Conservation (phyloP, 2,329 filamentous ascomycete species). For the Phyllosticta citrichinensis region DNA sequence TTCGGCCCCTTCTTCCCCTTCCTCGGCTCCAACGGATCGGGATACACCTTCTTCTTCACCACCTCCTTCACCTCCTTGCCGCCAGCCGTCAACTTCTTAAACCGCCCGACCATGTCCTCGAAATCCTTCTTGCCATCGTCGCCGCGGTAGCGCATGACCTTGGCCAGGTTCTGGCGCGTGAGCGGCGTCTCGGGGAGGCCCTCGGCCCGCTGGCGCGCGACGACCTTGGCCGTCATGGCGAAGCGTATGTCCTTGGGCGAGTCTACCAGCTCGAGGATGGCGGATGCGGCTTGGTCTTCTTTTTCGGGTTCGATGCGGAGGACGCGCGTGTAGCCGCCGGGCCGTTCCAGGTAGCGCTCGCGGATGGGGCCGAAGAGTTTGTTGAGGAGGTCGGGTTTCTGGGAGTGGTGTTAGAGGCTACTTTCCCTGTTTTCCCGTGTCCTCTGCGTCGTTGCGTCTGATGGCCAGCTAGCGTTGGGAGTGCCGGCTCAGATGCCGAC, state of each 20-base stretch:
- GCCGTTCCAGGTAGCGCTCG: slow-evolving; percentile 65
- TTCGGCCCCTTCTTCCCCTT: slow-evolving; percentile 7
- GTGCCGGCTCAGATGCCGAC: no score
- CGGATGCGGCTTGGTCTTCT: slow-evolving; percentile 76
- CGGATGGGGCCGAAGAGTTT: slow-evolving; percentile 83
- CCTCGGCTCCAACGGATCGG: not conserved
- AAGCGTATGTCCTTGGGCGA: slow-evolving; percentile 90
- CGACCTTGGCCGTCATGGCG: slow-evolving; percentile 78
- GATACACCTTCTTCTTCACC: slow-evolving; percentile 8
- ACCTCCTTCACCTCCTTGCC: slow-evolving; percentile 6
- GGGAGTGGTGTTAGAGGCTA: slow-evolving; percentile 42
- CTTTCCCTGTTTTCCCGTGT: no score
- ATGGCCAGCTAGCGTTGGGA: no score
- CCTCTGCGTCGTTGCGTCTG: no score
- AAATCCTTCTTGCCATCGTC: slow-evolving; percentile 56
- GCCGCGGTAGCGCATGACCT: slow-evolving; percentile 65
- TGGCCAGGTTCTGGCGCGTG: slow-evolving; percentile 68
- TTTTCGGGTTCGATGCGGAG: slow-evolving; percentile 84
- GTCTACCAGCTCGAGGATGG: slow-evolving; percentile 91
- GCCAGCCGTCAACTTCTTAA: slow-evolving; percentile 15
- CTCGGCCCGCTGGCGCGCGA: slow-evolving; percentile 50
- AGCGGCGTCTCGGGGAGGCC: slow-evolving; percentile 55
- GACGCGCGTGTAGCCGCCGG: slow-evolving; percentile 91
- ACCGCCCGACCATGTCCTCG: slow-evolving; percentile 46
- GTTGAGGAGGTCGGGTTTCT: slow-evolving; percentile 50